Evolutionary conservation across 148 eudicot species (phyloP).

Genomic region (Polygonum maritimum): DNA sequence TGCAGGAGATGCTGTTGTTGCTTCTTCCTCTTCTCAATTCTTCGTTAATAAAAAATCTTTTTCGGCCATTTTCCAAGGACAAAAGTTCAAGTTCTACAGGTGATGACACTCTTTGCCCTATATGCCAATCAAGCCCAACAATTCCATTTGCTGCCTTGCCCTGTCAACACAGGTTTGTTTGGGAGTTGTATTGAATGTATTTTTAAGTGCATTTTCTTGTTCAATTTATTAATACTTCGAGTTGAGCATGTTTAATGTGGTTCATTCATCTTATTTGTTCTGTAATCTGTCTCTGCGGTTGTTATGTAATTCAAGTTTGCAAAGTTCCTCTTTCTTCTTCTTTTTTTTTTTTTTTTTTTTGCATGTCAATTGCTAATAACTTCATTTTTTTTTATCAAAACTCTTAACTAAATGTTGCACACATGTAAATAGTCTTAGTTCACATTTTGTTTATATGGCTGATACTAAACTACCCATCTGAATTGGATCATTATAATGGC

Average conservation of each 20-base stretch:
- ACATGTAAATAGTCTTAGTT: neutral
- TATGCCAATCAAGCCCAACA: conserved; percentile 71
- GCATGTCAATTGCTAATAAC: neutral
- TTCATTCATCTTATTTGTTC: neutral
- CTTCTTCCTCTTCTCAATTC: conserved; percentile 98
- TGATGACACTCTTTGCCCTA: conserved; percentile 72
- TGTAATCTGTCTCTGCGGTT: neutral
- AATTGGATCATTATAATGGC: neutral
- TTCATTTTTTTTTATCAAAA: neutral
- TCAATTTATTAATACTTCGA: neutral
- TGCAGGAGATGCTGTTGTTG: conserved; percentile 93
- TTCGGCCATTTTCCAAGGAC: conserved; percentile 82
- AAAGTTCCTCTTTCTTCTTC: too few species aligned
- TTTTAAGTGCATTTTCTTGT: neutral
- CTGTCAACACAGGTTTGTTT: conserved; percentile 81
- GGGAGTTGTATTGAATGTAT: neutral
- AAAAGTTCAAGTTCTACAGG: conserved; percentile 47
- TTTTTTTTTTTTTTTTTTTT: too few species aligned
- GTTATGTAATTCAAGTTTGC: neutral
- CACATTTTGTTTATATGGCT: neutral
- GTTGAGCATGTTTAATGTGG: neutral
- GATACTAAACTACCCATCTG: neutral
- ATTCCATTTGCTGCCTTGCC: conserved; percentile 86
- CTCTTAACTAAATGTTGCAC: neutral
- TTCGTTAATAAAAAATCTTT: conserved; percentile 58